Evolutionary conservation across 768 basidiomycete species (phyloP).

Genomic region (Boletus insuetus): DNA sequence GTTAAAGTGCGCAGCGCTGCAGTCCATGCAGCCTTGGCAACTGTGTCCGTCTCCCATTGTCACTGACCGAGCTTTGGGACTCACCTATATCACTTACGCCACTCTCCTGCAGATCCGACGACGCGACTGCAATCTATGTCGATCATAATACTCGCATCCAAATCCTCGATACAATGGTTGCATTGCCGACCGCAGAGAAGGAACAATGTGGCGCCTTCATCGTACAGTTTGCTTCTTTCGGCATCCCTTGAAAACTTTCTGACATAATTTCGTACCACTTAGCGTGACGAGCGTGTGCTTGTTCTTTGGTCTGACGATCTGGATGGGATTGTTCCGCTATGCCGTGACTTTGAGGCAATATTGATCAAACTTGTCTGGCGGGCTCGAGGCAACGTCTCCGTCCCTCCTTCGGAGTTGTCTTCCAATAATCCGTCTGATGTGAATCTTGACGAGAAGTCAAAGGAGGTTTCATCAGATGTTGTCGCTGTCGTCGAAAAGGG

Average conservation of each 20-base stretch:
- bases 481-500: conserved; percentile 8
- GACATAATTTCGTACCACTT: conserved; percentile 2
- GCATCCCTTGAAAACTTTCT: neutral
- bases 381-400: conserved; percentile 36
- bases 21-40: conserved; percentile 73
- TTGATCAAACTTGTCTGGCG: conserved; percentile 83
- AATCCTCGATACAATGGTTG: conserved; percentile 67
- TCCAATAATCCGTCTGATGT: conserved; percentile 52
- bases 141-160: conserved; percentile 85
- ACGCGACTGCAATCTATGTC: conserved; percentile 62
- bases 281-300: conserved; percentile 83
- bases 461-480: conserved; percentile 19
- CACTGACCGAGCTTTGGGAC: neutral
- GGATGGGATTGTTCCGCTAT: conserved; percentile 74
- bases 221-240: conserved; percentile 38
- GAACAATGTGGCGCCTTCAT: conserved; percentile 91
- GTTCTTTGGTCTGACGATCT: conserved; percentile 85
- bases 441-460: conserved; percentile 50
- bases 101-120: conserved; percentile 44
- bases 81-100: neutral
- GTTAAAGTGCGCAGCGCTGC: conserved; percentile 79
- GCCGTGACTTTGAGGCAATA: conserved; percentile 68
- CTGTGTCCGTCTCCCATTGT: conserved; percentile 47
- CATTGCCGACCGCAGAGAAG: conserved; percentile 77
- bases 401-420: conserved; percentile 36